Conservation (phyloP, 1,139 yeast species). For the Sugiyamaella neomexicana region DNA sequence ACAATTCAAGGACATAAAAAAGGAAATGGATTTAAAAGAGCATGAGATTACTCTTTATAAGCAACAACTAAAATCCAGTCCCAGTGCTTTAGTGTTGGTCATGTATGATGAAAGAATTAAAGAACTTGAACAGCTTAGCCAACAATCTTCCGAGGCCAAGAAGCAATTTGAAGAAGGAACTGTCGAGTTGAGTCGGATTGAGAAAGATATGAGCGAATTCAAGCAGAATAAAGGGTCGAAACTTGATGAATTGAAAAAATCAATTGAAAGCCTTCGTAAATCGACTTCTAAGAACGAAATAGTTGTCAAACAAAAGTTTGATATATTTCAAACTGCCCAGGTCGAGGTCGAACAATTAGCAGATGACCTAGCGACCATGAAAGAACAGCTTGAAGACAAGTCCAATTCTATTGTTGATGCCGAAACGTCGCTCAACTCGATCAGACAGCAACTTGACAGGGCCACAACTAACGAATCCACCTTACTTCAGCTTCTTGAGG, state of each 20-base stretch:
- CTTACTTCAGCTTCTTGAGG: constrained; percentile 51
- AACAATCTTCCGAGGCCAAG: constrained; percentile 45
- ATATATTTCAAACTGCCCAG: constrained; percentile 61
- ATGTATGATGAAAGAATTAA: constrained; percentile 50
- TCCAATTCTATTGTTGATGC: constrained; percentile 46
- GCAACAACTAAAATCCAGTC: constrained; percentile 60
- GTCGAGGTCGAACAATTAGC: constrained; percentile 70
- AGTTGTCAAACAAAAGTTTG: constrained; percentile 50
- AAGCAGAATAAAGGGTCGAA: constrained; percentile 77
- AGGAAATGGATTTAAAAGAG: constrained; percentile 60
- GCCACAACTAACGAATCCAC: constrained; percentile 41
- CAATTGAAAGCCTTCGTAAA: constrained; percentile 26
- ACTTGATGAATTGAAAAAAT: constrained; percentile 59
- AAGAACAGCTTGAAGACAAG: constrained; percentile 46
- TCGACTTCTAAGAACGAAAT: constrained; percentile 43
- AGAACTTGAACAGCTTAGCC: constrained; percentile 52
- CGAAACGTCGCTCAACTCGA: constrained; percentile 38
- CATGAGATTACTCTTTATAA: constrained; percentile 68
- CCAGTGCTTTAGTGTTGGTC: constrained; percentile 54
- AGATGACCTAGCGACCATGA: constrained; percentile 52
- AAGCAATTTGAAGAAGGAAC: constrained; percentile 35
- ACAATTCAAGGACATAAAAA: constrained; percentile 60
- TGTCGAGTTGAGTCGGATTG: constrained; percentile 56
- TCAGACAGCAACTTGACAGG: constrained; percentile 39
- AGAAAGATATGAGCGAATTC: constrained; percentile 81